A percentile compares a stretch with the other conserved stretches of the same genome.
These are phyloP conservation scores for Astrephomene gubernaculifera DNA, from an alignment of 139 green algal species.

Conservation along the genomic window DNA sequence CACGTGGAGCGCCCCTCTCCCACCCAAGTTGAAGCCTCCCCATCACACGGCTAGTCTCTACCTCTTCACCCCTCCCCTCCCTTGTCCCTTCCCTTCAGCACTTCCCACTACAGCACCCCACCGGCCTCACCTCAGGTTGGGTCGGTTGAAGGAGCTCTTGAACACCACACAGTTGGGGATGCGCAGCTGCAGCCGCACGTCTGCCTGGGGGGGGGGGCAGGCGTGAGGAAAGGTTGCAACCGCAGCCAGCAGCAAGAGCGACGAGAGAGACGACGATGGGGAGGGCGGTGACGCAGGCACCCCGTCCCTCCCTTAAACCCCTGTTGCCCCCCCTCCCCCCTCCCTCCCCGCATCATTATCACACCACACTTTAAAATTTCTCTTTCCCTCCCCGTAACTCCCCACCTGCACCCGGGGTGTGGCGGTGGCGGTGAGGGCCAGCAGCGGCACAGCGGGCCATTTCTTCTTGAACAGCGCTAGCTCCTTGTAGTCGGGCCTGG, in stretches of 20 bases:
- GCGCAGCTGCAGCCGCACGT: slow-evolving; percentile 70
- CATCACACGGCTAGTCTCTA: too few relatives aligned
- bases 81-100: too few relatives aligned
- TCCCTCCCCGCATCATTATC: not conserved
- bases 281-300: too few relatives aligned
- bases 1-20: too few relatives aligned
- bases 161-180: slow-evolving; percentile 82
- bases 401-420: slow-evolving; percentile 69
- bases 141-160: slow-evolving; percentile 93
- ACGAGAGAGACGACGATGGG: too few relatives aligned
- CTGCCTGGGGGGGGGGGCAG: slow-evolving; percentile 29
- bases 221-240: not conserved
- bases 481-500: slow-evolving; percentile 81
- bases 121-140: slow-evolving; percentile 84
- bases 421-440: slow-evolving; percentile 87
- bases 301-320: too few relatives aligned
- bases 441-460: slow-evolving; percentile 73
- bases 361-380: not conserved
- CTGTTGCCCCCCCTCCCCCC: too few relatives aligned
- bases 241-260: too few relatives aligned
- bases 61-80: too few relatives aligned
- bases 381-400: not conserved
- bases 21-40: too few relatives aligned
- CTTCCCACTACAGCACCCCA: not conserved
- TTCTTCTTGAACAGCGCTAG: slow-evolving; percentile 84